Base-by-base conservation (phyloP, 805 yeast species). In the Lachancea quebecensis region DNA sequence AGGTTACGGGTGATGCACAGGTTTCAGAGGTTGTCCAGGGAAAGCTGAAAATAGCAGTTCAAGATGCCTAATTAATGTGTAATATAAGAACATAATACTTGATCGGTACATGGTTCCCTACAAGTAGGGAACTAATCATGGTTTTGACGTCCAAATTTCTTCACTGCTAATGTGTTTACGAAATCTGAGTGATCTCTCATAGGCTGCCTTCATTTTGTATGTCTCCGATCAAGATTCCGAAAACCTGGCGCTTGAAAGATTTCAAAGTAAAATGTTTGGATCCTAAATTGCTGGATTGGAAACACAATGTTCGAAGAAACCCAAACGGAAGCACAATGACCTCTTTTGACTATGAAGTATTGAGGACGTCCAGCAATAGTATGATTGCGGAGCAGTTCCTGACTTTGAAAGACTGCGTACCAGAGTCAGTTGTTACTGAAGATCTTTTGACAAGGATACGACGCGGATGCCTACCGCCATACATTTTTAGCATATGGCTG, bases 1-100 rank as follows among this genome's bases (percentile, higher is more conserved):
- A 65, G 43, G 64, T 71, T 5, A 49, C 46, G 1, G 50, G 60
- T 2, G 68, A 66, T 45, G 56, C 56, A 7, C 70, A 68, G 46
- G 62, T 70, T 5, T 45, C 58, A 1, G 48, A 54, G 18, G 63
- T 69, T 1, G 52, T 71, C 29, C 55, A 62, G 28, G 60, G 63
- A 11, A 69, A 66, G 50, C 47, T 66, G 30, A 70, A 69, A 46
- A 64, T 71, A 34, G 48, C 36, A 18, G 39, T 41, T 14, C 30
- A 41, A 35, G 39, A 35, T 35, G 39, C 34, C 44, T 50, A 45
- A 28, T 45, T 43, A 12, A 47, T 42, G 34, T 39, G 40, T 34
- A 46, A 42, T 10, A 14, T 14, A 12, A 30, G 25, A 21, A 21
- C 25, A 7, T 21, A 21, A 21, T 21, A 21, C 25, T 21, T 21